Evolutionary conservation across 805 yeast genomes (phyloP).

Genomic region (Kluyveromyces lactis): DNA sequence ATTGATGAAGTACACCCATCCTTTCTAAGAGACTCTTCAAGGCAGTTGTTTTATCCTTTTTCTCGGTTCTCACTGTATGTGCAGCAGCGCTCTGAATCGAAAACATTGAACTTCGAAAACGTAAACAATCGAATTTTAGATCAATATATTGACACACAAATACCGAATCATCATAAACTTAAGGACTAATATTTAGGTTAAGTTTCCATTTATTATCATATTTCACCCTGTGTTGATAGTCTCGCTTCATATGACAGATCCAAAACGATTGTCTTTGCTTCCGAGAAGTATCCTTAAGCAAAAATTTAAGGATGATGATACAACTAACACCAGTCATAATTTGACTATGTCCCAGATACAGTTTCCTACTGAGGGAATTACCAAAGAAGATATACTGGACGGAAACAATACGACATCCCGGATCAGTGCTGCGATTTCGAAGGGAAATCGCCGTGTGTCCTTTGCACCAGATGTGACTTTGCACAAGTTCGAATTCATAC

Average conservation of each 20-base stretch:
- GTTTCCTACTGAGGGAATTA: conserved; percentile 6
- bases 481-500: conserved; percentile 42
- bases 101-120: too few species aligned
- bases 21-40: too few species aligned
- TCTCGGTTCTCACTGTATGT: too few species aligned
- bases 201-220: too few species aligned
- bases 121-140: too few species aligned
- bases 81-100: too few species aligned
- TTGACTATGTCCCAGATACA: conserved; percentile 8
- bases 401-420: conserved; percentile 26
- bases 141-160: too few species aligned
- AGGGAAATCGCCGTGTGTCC: conserved; percentile 47
- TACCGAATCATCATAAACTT: too few species aligned
- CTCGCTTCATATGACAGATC: not conserved
- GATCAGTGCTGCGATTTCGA: conserved; percentile 16
- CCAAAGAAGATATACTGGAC: conserved; percentile 11
- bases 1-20: too few species aligned
- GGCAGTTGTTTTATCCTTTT: too few species aligned
- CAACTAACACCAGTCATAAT: conserved; percentile 2
- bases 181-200: too few species aligned
- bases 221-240: too few species aligned
- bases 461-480: conserved; percentile 71
- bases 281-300: conserved; percentile 9
- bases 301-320: conserved; percentile 3
- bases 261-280: conserved; percentile 2